Percentiles rank a stretch among this genome's conserved stretches.
Conservation (phyloP, 208 protist genomes). For the Wallacemonas collosoma region DNA sequence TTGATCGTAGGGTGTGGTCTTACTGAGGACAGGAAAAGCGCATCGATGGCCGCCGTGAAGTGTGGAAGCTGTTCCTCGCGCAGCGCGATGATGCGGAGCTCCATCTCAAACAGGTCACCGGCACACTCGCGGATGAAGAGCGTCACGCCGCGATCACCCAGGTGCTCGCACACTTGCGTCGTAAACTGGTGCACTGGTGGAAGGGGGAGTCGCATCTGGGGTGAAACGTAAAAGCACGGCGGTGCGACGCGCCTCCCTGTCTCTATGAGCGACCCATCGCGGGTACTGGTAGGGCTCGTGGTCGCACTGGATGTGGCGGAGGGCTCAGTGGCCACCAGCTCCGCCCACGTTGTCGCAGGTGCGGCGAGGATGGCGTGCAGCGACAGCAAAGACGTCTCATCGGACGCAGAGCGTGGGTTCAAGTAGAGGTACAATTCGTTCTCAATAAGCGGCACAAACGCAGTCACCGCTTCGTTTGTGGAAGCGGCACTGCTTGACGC, state of each 20-base stretch:
- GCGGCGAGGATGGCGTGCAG: not conserved
- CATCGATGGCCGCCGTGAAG: conserved; percentile 33
- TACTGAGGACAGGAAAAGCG: conserved; percentile 33
- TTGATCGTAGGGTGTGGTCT: conserved; percentile 16
- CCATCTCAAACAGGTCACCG: conserved; percentile 48
- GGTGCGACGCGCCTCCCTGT: too few relatives aligned
- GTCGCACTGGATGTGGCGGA: too few relatives aligned
- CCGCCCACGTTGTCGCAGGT: not conserved
- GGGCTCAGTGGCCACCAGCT: not conserved
- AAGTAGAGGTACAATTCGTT: conserved; percentile 8
- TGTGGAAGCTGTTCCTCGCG: conserved; percentile 8
- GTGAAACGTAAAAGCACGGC: conserved; percentile 37
- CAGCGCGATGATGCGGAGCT: conserved; percentile 40
- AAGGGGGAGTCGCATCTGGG: conserved; percentile 33
- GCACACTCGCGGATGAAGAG: conserved; percentile 33
- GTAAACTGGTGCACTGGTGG: conserved; percentile 39
- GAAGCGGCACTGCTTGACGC: not conserved
- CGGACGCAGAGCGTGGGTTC: conserved; percentile 3
- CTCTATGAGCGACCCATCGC: too few relatives aligned
- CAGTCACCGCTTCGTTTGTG: not conserved
- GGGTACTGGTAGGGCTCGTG: not conserved
- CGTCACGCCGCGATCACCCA: conserved; percentile 37
- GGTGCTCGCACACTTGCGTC: conserved; percentile 57
- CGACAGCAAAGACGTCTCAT: not conserved
- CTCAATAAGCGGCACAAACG: conserved; percentile 8